These are phyloP conservation scores for Fusarium liriodendri DNA, from an alignment of 2,329 filamentous ascomycete genomes.

Conservation along the genomic window DNA sequence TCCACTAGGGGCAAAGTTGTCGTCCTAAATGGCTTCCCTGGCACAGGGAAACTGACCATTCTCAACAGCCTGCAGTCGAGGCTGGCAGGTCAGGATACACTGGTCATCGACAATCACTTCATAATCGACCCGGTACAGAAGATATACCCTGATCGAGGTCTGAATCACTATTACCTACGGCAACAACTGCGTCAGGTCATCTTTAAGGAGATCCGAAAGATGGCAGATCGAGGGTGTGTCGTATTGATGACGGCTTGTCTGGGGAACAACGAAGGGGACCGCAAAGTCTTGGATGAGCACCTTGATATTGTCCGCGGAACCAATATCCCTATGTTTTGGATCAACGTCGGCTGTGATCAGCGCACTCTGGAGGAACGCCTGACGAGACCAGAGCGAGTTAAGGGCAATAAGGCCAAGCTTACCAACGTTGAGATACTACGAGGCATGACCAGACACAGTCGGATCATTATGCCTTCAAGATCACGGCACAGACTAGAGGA, in stretches of 20 bases:
- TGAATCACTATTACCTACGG: background rate
- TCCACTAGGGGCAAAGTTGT: constrained; percentile 13
- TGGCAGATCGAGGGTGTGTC: background rate
- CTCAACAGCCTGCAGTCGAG: background rate
- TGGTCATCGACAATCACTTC: constrained; percentile 17
- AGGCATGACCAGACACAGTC: background rate
- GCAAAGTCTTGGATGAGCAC: constrained; percentile 6
- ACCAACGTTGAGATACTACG: background rate
- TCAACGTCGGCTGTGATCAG: constrained; percentile 11
- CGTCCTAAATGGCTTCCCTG: constrained; percentile 19
- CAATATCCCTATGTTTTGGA: constrained; percentile 12
- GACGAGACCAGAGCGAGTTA: background rate
- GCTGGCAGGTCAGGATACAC: background rate
- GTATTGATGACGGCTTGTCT: constrained; percentile 23
- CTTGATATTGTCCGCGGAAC: constrained; percentile 4
- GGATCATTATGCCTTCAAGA: background rate
- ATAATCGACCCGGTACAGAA: constrained; percentile 2
- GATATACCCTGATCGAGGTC: background rate
- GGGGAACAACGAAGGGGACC: background rate
- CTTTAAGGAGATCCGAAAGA: constrained; percentile 16
- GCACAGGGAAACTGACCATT: constrained; percentile 5
- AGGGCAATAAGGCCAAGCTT: background rate
- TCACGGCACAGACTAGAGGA: background rate
- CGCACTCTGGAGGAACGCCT: constrained; percentile 1
- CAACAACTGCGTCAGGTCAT: constrained; percentile 15